Evolutionary conservation across 2,329 filamentous ascomycete species (phyloP).

Genomic region (Colletotrichum sp.): DNA sequence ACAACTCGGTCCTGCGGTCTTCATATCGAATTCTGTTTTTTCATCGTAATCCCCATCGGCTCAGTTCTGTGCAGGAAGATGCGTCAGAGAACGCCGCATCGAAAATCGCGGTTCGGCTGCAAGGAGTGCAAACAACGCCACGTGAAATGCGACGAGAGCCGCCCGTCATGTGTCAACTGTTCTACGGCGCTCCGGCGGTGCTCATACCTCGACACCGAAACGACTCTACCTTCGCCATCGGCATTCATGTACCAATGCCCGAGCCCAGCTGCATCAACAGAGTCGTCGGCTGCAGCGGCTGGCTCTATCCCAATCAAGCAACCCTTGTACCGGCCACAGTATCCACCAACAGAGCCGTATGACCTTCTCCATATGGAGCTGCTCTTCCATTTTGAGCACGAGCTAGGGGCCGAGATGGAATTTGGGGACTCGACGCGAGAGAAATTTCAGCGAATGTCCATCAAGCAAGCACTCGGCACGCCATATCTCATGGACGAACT

Average conservation of each 20-base stretch:
- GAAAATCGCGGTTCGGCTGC: slow-evolving; percentile 45
- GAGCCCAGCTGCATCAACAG: neutral
- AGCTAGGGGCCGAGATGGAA: neutral
- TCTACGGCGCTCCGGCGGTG: slow-evolving; percentile 39
- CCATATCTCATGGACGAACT: slow-evolving; percentile 53
- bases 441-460: neutral
- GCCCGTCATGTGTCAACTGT: slow-evolving; percentile 45
- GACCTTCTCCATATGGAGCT: slow-evolving; percentile 1
- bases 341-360: neutral
- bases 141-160: slow-evolving; percentile 47
- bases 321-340: neutral
- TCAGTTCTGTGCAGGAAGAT: neutral
- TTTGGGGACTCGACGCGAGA: neutral
- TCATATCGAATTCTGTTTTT: rapidly evolving
- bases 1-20: neutral
- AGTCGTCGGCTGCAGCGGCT: neutral
- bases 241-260: neutral
- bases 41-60: neutral
- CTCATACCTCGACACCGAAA: slow-evolving; percentile 26
- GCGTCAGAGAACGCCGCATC: slow-evolving; percentile 27
- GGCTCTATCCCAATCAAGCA: neutral
- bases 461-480: slow-evolving; percentile 22
- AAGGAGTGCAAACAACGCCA: slow-evolving; percentile 44
- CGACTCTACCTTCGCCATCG: neutral
- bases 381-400: slow-evolving; percentile 2